A percentile compares a stretch with the other conserved stretches of the same genome.
phyloP scores from a whole-genome alignment of 306 rosid species.

The Arachis stenosperma region DNA sequence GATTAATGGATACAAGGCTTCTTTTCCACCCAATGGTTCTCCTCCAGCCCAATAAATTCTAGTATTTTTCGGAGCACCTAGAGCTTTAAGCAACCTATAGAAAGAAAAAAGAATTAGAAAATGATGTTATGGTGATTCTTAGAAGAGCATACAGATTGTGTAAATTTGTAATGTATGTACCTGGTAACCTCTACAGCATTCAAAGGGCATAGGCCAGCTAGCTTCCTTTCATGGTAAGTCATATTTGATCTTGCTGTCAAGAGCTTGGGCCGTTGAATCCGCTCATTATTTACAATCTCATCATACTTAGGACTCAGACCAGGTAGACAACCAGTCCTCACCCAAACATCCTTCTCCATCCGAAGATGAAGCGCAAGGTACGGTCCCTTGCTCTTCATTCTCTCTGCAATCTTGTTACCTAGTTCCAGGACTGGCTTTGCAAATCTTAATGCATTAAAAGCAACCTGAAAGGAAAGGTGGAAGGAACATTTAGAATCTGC shows the following conservation, averaged over 20 bases:
- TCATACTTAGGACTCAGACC: constrained; percentile 73
- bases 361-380: constrained; percentile 89
- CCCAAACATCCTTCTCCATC: constrained; percentile 99
- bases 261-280: constrained; percentile 75
- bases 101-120: background rate
- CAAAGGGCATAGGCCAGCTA: constrained; percentile 94
- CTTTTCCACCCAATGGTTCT: constrained; percentile 83
- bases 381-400: constrained; percentile 85
- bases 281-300: constrained; percentile 71
- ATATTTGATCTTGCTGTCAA: constrained; percentile 81
- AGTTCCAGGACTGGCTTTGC: constrained; percentile 82
- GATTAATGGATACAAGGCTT: constrained; percentile 70
- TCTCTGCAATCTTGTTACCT: constrained; percentile 75
- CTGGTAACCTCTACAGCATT: constrained; percentile 85
- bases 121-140: constrained; percentile 4
- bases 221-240: constrained; percentile 87
- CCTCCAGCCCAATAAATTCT: constrained; percentile 98
- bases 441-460: constrained; percentile 85
- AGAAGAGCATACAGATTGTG: constrained; percentile 2
- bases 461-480: constrained; percentile 64
- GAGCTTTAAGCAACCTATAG: constrained; percentile 84
- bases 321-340: constrained; percentile 96
- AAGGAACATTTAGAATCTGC: constrained; percentile 36
- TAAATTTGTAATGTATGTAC: constrained; percentile 45
- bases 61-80: constrained; percentile 74